Percentiles rank a stretch among this genome's conserved stretches.
phyloP scores from a whole-genome alignment of 805 yeast species.

The Kregervanrija pseudodelftensis region DNA sequence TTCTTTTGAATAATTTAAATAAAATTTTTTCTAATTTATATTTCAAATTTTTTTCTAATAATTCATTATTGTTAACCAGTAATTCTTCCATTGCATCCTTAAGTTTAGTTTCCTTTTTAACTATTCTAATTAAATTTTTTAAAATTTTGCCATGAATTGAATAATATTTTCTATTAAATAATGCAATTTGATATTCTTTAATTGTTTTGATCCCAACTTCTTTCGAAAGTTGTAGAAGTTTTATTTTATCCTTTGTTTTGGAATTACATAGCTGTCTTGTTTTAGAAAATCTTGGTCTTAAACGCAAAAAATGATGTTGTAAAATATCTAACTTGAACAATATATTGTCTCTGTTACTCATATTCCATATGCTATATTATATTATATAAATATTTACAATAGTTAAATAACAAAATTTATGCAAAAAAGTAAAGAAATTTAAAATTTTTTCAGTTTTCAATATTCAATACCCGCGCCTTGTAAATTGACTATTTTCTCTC shows the following conservation, averaged over 20 bases:
- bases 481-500: constrained; percentile 15
- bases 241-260: constrained; percentile 31
- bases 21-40: constrained; percentile 16
- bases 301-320: constrained; percentile 39
- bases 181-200: constrained; percentile 34
- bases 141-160: constrained; percentile 25
- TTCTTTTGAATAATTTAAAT: constrained; percentile 6
- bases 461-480: constrained; percentile 10
- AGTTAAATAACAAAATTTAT: too few relatives aligned
- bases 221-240: constrained; percentile 28
- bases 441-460: not conserved
- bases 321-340: constrained; percentile 51
- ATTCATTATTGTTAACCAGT: not conserved
- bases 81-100: constrained; percentile 3
- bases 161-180: constrained; percentile 44
- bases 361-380: too few relatives aligned
- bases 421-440: not conserved
- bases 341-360: constrained; percentile 26
- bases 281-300: constrained; percentile 43
- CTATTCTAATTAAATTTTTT: constrained; percentile 33
- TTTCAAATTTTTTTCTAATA: constrained; percentile 8
- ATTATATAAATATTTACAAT: too few relatives aligned
- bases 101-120: constrained; percentile 17
- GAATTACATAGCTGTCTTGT: constrained; percentile 42
- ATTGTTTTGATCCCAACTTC: constrained; percentile 42